Evolutionary conservation across 2,329 filamentous ascomycete genomes (phyloP).

Genomic region (Uncinocarpus reesii): DNA sequence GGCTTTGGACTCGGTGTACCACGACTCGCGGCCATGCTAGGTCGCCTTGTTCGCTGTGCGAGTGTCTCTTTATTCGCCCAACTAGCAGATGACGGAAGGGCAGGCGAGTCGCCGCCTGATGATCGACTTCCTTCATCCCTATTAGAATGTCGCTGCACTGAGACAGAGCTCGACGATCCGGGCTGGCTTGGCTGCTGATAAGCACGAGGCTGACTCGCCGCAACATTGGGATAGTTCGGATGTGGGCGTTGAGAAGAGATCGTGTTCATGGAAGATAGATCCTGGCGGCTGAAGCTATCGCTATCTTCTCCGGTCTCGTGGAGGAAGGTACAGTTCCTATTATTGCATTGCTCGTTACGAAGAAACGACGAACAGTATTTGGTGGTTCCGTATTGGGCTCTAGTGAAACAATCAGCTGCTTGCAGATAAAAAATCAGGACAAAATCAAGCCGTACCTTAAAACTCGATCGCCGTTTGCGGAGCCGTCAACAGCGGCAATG

Average conservation of each 20-base stretch:
- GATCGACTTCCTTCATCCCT: conserved; percentile 53
- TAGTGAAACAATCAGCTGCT: conserved; percentile 21
- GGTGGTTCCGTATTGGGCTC: conserved; percentile 74
- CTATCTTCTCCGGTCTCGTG: conserved; percentile 98
- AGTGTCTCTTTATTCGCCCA: conserved; percentile 68
- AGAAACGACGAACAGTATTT: conserved; percentile 98
- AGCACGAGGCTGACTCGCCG: conserved; percentile 29
- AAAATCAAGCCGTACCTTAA: conserved; percentile 56
- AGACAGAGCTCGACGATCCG: conserved; percentile 43
- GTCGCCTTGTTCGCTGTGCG: conserved; percentile 54
- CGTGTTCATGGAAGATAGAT: conserved; percentile 88
- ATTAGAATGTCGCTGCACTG: conserved; percentile 65
- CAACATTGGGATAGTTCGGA: conserved; percentile 3
- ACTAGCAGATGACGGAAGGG: conserved; percentile 83
- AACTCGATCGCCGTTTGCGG: conserved; percentile 76
- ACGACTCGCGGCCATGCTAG: conserved; percentile 71
- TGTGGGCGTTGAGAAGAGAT: conserved; percentile 62
- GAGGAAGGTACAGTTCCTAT: conserved; percentile 94
- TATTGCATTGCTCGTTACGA: conserved; percentile 86
- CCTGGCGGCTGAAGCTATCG: conserved; percentile 89
- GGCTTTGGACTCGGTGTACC: conserved; percentile 71
- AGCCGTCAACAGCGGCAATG: conserved; percentile 85
- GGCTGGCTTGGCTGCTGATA: conserved; percentile 41
- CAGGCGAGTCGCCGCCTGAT: conserved; percentile 63
- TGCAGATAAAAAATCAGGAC: not conserved